Percentiles rank a stretch among this genome's conserved stretches.
Conservation (phyloP, 2,329 filamentous ascomycete species). For the Fusarium compactum region DNA sequence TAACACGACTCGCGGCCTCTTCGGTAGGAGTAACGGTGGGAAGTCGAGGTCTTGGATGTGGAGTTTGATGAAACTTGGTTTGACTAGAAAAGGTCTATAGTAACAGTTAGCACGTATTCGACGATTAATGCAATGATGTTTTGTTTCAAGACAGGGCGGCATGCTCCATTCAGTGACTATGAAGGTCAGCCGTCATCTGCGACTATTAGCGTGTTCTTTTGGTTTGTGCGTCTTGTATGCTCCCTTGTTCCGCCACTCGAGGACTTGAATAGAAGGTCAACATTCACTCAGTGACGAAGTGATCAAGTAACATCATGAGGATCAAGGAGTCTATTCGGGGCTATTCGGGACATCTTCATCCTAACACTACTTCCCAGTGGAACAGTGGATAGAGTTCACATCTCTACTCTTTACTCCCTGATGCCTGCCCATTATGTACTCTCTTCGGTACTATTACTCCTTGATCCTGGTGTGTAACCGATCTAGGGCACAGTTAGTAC, state of each 20-base stretch:
- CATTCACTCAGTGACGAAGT: fast-evolving
- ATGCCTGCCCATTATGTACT: background rate
- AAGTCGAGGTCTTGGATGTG: conserved; percentile 22
- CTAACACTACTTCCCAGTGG: background rate
- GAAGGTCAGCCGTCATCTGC: background rate
- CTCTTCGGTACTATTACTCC: background rate
- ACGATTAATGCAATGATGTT: background rate
- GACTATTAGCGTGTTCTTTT: fast-evolving
- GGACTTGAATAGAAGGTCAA: no score
- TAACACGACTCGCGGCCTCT: background rate
- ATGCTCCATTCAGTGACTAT: background rate
- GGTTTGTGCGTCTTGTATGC: background rate
- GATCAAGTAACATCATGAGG: background rate
- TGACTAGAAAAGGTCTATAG: conserved; percentile 16
- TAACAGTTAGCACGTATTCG: background rate
- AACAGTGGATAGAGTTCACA: background rate
- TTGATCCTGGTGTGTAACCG: background rate
- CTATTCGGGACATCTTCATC: background rate
- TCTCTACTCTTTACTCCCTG: background rate
- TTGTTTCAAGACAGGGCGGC: fast-evolving
- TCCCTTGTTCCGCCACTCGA: background rate
- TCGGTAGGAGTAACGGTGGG: background rate
- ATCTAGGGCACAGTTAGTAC: background rate
- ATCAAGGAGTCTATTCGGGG: background rate
- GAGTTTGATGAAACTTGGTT: conserved; percentile 22